A percentile compares a stretch with the other conserved stretches of the same genome.
phyloP scores from a whole-genome alignment of 139 green algal genomes.

The Klebsormidium nitens region DNA sequence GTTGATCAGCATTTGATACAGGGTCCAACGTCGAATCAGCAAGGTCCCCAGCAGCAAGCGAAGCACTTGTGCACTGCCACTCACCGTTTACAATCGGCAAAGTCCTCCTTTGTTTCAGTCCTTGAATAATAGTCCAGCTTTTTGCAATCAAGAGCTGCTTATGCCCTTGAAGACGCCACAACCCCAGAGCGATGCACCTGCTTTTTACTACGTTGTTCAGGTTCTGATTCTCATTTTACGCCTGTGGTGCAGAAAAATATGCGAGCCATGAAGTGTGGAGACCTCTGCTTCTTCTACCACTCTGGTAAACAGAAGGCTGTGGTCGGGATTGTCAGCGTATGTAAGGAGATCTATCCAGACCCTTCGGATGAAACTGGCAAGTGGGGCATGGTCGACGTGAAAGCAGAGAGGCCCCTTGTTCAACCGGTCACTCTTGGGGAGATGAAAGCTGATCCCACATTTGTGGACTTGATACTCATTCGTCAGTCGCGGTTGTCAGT shows the following conservation, averaged over 20 bases:
- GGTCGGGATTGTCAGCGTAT: conserved; percentile 14
- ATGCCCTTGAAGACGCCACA: too few species aligned
- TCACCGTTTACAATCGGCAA: too few species aligned
- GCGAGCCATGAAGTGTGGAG: conserved; percentile 9
- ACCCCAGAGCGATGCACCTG: too few species aligned
- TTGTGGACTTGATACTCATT: conserved; percentile 10
- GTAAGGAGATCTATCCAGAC: conserved; percentile 1
- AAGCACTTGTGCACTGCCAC: too few species aligned
- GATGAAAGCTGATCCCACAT: conserved; percentile 3
- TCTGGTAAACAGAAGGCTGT: conserved; percentile 9
- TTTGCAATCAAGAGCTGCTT: too few species aligned
- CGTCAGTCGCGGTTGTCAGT: conserved; percentile 17
- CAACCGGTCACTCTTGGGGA: conserved; percentile 1
- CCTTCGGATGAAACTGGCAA: neutral
- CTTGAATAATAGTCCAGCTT: too few species aligned
- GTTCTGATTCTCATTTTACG: too few species aligned
- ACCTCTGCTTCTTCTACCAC: conserved; percentile 32
- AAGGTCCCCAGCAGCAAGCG: too few species aligned
- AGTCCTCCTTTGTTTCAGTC: too few species aligned
- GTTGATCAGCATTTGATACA: too few species aligned
- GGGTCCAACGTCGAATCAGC: too few species aligned
- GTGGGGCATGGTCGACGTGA: conserved; percentile 5
- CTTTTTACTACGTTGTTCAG: too few species aligned
- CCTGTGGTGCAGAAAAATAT: conserved; percentile 26
- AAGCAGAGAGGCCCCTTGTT: neutral